phyloP scores from a whole-genome alignment of 306 rosid genomes.

The Cicer chorassanicum region DNA sequence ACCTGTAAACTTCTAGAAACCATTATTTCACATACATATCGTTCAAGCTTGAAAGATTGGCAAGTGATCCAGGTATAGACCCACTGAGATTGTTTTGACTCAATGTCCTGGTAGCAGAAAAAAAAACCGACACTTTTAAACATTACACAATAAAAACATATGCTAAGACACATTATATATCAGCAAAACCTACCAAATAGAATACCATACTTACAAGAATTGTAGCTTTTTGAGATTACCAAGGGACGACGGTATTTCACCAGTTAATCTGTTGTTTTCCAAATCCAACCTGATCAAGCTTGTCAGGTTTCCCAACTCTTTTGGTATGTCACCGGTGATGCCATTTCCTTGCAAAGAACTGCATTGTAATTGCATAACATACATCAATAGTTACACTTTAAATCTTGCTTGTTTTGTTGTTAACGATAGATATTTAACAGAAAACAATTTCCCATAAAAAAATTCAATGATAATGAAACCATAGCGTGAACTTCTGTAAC shows the following conservation, averaged over 20 bases:
- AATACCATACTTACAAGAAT: constrained; percentile 76
- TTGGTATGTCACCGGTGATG: constrained; percentile 77
- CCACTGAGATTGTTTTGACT: constrained; percentile 81
- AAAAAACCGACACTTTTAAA: constrained; percentile 41
- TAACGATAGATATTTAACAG: constrained; percentile 29
- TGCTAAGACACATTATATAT: constrained; percentile 30
- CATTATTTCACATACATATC: constrained; percentile 68
- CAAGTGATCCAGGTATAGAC: constrained; percentile 80
- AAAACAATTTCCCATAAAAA: constrained; percentile 17
- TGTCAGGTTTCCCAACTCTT: constrained; percentile 77
- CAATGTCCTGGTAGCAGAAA: constrained; percentile 70
- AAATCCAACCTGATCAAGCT: constrained; percentile 78
- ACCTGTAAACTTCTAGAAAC: constrained; percentile 40
- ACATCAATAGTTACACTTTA: constrained; percentile 31
- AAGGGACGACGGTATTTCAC: constrained; percentile 85
- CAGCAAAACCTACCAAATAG: constrained; percentile 27
- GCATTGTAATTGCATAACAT: constrained; percentile 46
- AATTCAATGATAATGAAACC: not conserved
- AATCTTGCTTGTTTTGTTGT: not conserved
- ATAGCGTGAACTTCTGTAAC: constrained; percentile 17
- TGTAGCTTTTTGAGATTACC: constrained; percentile 79
- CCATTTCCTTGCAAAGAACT: constrained; percentile 88
- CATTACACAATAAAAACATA: constrained; percentile 33
- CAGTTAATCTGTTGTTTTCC: constrained; percentile 71
- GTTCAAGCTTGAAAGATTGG: constrained; percentile 62